phyloP scores from a whole-genome alignment of 2,329 filamentous ascomycete species.

The Penicillium sclerotiorum region DNA sequence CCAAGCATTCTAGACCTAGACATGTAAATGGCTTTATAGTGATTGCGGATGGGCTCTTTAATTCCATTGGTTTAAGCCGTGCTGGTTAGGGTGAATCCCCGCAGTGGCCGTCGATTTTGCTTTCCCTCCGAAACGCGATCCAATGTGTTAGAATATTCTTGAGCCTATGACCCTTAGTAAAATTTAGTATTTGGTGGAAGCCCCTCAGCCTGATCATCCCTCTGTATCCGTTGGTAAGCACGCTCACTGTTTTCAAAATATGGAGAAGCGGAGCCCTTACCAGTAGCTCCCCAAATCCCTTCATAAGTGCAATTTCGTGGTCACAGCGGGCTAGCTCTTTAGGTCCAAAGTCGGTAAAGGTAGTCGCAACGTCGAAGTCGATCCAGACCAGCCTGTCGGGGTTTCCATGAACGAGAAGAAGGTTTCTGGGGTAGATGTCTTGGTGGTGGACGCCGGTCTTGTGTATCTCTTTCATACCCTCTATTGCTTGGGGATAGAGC shows the following conservation, averaged over 20 bases:
- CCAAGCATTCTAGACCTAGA: background rate
- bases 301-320: constrained; percentile 18
- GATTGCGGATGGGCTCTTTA: background rate
- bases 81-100: background rate
- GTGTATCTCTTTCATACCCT: constrained; percentile 25
- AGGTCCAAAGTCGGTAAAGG: constrained; percentile 15
- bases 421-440: constrained; percentile 23
- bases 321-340: constrained; percentile 10
- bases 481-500: constrained; percentile 17
- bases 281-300: constrained; percentile 16
- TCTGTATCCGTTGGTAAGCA: constrained; percentile 17
- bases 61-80: background rate
- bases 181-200: constrained; percentile 25
- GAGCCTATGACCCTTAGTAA: constrained; percentile 11
- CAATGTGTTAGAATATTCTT: background rate
- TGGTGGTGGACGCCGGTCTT: constrained; percentile 19
- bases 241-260: background rate
- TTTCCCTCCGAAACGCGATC: too few relatives aligned
- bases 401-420: constrained; percentile 20
- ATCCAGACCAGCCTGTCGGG: constrained; percentile 25
- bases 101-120: background rate
- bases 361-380: constrained; percentile 29
- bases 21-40: background rate
- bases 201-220: constrained; percentile 20
- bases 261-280: constrained; percentile 2